These are phyloP conservation scores for Populus tremula DNA, from an alignment of 345 rosid species.

Conservation along the genomic window DNA sequence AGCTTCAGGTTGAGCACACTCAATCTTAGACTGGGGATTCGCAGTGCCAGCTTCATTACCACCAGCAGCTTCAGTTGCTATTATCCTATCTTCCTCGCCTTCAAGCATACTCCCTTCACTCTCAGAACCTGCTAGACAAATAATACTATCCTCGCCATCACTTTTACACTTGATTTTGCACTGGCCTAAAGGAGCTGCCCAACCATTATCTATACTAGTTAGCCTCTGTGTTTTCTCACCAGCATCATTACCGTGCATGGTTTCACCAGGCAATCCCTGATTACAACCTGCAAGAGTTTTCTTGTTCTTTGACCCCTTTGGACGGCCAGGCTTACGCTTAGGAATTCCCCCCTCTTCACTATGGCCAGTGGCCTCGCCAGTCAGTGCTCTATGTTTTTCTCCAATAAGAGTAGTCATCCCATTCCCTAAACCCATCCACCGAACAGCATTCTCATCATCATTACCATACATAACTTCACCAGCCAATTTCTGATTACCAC, in stretches of 20 bases:
- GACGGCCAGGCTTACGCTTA: neutral
- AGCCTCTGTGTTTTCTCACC: neutral
- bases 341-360: neutral
- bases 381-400: neutral
- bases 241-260: neutral
- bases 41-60: neutral
- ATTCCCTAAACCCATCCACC: neutral
- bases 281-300: neutral
- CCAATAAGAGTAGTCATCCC: neutral
- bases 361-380: neutral
- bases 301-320: slow-evolving; percentile 21
- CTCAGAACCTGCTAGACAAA: neutral
- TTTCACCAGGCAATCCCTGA: neutral
- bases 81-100: neutral
- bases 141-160: neutral
- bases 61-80: slow-evolving; percentile 1
- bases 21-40: neutral
- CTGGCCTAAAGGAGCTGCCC: neutral
- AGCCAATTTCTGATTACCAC: neutral
- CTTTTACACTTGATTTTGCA: neutral
- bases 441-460: neutral
- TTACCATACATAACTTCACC: slow-evolving; percentile 3
- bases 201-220: neutral
- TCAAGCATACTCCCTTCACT: neutral
- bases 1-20: slow-evolving; percentile 8